Base-by-base conservation (phyloP, 2,329 filamentous ascomycete genomes). In the Exophiala calicioides region DNA sequence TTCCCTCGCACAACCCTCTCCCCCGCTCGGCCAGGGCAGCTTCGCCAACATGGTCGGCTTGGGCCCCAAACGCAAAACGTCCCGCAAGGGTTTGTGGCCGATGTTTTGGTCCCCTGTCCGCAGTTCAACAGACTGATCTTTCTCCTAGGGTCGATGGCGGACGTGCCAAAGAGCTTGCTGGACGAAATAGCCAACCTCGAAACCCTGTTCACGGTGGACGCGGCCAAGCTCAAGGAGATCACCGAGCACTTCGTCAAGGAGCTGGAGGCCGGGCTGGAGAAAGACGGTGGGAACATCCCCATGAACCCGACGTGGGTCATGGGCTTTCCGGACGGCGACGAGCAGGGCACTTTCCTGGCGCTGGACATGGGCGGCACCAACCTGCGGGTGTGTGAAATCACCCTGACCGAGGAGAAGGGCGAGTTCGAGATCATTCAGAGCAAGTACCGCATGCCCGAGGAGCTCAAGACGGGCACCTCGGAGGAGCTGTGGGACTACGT, bases 291-390 rank as follows among this genome's bases (percentile, higher is more conserved):
- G 51, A 94, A 85, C 67, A 97, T 98, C 88, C 90, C 91, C 50
- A 96, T 97, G 91, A 96, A 96, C 72, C 87, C 91, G 49, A 95
- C 90, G 45, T 96, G 91, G 91, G 90, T 94, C 55, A 90, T 95
- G 82, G 81, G 81, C 35, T 89, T 89, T 68, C 91, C 91, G 16
- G 86, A 85, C 64, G 91, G 91, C 56, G 70, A 90, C 57, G 91
- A 96, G 69, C 87, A 83, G 6, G 91, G 91, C 52, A 93, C 85
- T 10, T 95, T 84, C 67, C 76, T 97, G 29, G 90, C 91, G 44
- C 77, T 97, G 31, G 91, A 97, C 65, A 94, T 97, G 86, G 91
- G 91, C 47, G 91, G 91, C 60, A 97, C 91, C 62, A 97, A 97
- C 69, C 74, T 96, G 53, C 86, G 91, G 66, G 90, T 97, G 57